Conservation (phyloP, 148 eudicot genomes). For the Selenicereus undatus region DNA sequence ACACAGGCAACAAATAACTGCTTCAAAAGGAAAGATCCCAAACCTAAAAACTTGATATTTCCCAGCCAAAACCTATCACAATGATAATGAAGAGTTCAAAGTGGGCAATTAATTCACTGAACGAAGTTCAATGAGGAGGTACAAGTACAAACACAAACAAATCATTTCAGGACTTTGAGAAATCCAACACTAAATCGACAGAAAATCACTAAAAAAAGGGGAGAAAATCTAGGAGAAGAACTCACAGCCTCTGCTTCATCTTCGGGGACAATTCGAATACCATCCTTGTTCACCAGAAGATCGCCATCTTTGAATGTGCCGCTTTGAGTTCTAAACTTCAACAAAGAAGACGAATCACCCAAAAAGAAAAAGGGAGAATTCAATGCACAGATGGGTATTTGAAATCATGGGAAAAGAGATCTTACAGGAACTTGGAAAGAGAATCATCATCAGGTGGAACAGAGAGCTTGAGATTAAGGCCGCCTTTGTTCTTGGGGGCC, state of each 20-base stretch:
- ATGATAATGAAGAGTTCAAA: neutral
- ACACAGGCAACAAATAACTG: neutral
- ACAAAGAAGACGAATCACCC: neutral
- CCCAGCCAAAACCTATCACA: neutral
- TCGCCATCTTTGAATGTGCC: constrained; percentile 94
- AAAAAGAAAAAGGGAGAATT: neutral
- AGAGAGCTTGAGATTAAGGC: constrained; percentile 50
- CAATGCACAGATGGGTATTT: neutral
- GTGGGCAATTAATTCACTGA: neutral
- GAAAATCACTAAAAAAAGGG: neutral
- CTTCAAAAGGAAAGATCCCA: neutral
- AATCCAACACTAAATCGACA: neutral
- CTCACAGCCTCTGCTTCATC: constrained; percentile 53
- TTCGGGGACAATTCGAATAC: constrained; percentile 79
- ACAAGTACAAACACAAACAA: constrained; percentile 1
- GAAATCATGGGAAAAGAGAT: neutral
- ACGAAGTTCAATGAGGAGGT: neutral
- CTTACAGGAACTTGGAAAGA: constrained; percentile 67
- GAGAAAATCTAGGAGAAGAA: neutral
- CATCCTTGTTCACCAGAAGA: constrained; percentile 74
- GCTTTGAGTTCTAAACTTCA: constrained; percentile 50
- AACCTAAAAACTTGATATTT: neutral
- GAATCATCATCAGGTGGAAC: constrained; percentile 75
- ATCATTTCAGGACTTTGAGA: neutral
- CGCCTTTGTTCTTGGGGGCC: constrained; percentile 49